Base-by-base conservation (phyloP, 2,329 filamentous ascomycete species). In the Aureobasidium sp. region DNA sequence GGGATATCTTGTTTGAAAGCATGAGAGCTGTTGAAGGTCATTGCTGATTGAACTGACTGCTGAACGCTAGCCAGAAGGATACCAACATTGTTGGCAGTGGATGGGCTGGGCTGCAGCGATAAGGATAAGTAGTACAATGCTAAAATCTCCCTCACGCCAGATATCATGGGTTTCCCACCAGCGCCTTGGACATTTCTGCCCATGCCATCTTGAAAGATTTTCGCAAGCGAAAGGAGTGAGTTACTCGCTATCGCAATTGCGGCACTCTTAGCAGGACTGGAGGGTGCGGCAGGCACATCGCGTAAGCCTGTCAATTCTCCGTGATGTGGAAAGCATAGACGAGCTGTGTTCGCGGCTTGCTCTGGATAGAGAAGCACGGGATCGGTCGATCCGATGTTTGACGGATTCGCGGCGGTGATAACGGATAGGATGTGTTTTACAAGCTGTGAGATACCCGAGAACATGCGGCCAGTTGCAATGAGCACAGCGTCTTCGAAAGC, bases 201-300 rank as follows among this genome's bases (percentile, higher is more conserved):
- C 89, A 98, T 95, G 36, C 93, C 91, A 80, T 99, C 96, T 78
- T 99, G 96, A 70, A 97, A 97, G 42, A 99, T 99, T 79, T 99
- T 99, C 27, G 96, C 96, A 47, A 99, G 82, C 0, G 96, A 99
- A 2, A 99, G 85, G 23, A 99, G 83, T 0, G 95, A 97, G 76
- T 99, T 99, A 78, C 96, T 98, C 0, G 95, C 98, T 0, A 95
- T 98, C 16, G 95, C 94, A 29, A 97, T 87, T 2, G 94, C 95
- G 9, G 94, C 93, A 74, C 91, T 93, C 71, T 90, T 90, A 20
- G 93, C 88, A 50, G 91, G 83, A 15, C 90, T 91, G 51, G 93
- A 89, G 1, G 89, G 82, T 23, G 71, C 71, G 10, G 71, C 70
- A 4, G 77, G 71, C 31, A 97, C 87, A 77, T 90, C 88, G 62